Conservation (phyloP, 148 eudicot species). For the Fagopyrum esculentum region DNA sequence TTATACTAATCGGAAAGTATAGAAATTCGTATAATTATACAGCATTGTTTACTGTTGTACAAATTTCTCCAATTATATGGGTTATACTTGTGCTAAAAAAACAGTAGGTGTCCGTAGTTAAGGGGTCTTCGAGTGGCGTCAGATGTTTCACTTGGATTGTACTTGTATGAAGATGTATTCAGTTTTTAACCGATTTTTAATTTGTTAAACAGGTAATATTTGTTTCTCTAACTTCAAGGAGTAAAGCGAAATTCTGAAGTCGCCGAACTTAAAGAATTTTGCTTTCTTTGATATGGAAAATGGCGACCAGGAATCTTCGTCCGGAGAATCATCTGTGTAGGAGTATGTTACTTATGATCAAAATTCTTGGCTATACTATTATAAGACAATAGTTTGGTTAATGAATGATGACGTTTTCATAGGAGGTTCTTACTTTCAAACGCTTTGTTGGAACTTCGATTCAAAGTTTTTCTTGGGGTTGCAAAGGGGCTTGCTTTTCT, state of each 20-base stretch:
- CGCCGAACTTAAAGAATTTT: conserved; percentile 66
- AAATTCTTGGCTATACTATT: neutral
- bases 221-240: conserved; percentile 51
- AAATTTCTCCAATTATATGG: too few relatives aligned
- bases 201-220: too few relatives aligned
- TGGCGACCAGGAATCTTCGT: conserved; percentile 74
- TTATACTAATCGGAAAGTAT: too few relatives aligned
- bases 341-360: conserved; percentile 27
- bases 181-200: too few relatives aligned
- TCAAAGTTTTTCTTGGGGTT: conserved; percentile 82
- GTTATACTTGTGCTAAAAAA: too few relatives aligned
- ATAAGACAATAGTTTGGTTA: neutral
- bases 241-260: conserved; percentile 76
- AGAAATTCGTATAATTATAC: too few relatives aligned
- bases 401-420: conserved; percentile 11
- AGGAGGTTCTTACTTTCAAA: conserved; percentile 98
- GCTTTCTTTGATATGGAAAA: conserved; percentile 54
- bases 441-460: conserved; percentile 76
- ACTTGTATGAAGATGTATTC: too few relatives aligned
- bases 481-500: conserved; percentile 91
- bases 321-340: conserved; percentile 92
- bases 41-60: too few relatives aligned
- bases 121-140: too few relatives aligned
- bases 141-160: too few relatives aligned
- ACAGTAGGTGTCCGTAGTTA: too few relatives aligned